These are phyloP conservation scores for Phylloporus arenicola DNA, from an alignment of 768 basidiomycete species.

Conservation along the genomic window DNA sequence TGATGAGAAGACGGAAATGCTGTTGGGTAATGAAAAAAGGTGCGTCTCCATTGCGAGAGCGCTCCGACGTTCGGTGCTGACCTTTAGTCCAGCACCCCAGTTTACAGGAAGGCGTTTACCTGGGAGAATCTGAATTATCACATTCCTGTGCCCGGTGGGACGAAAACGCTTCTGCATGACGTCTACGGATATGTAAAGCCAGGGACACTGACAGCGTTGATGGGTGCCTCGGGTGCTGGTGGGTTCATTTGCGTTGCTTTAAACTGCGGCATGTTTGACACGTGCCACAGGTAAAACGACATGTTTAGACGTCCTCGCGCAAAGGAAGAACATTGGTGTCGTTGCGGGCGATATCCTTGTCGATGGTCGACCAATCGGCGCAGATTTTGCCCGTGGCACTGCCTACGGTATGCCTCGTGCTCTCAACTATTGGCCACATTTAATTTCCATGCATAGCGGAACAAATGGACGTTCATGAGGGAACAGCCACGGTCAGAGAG, in stretches of 20 bases:
- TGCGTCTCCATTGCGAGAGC: constrained; percentile 3
- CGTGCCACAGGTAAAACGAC: constrained; percentile 59
- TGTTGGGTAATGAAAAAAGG: constrained; percentile 13
- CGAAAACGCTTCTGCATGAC: constrained; percentile 61
- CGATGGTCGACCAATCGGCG: constrained; percentile 55
- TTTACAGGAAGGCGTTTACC: constrained; percentile 50
- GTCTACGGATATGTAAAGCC: constrained; percentile 80
- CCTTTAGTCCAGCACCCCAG: neutral
- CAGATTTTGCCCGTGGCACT: constrained; percentile 60
- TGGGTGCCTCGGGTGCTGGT: constrained; percentile 82
- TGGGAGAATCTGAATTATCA: constrained; percentile 78
- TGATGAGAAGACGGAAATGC: constrained; percentile 21
- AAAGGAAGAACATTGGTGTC: constrained; percentile 67
- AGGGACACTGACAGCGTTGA: constrained; percentile 82
- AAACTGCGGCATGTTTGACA: neutral
- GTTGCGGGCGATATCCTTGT: constrained; percentile 60
- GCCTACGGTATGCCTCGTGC: constrained; percentile 56
- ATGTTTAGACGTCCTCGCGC: constrained; percentile 68
- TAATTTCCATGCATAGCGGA: constrained; percentile 45
- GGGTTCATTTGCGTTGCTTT: constrained; percentile 22
- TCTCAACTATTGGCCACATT: constrained; percentile 17
- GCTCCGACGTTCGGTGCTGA: constrained; percentile 2
- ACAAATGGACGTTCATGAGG: constrained; percentile 84
- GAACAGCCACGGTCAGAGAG: constrained; percentile 77
- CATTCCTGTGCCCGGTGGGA: constrained; percentile 62